These are phyloP conservation scores for Rhizoclosmatium sp. DNA, from an alignment of 192 early-diverging fungal species.

Conservation along the genomic window DNA sequence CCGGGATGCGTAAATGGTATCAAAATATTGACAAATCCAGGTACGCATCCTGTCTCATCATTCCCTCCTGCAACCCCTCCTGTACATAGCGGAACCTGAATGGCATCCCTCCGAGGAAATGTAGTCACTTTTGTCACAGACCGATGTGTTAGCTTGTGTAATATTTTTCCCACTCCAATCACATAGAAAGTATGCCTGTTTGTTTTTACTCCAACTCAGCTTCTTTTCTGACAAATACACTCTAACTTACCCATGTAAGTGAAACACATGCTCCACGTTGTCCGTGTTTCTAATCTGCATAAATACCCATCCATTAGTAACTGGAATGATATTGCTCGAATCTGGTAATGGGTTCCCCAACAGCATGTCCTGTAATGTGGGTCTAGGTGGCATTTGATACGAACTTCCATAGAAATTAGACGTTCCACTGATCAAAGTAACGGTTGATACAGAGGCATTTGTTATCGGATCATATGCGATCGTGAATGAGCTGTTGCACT, in stretches of 20 bases:
- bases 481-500: neutral
- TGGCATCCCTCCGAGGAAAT: constrained; percentile 20
- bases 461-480: neutral
- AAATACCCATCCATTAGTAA: neutral
- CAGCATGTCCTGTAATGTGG: constrained; percentile 7
- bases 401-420: constrained; percentile 4
- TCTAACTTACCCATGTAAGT: constrained; percentile 17
- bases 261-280: constrained; percentile 27
- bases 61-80: constrained; percentile 10
- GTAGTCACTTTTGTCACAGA: neutral
- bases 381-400: constrained; percentile 11
- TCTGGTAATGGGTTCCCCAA: neutral
- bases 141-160: neutral
- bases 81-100: constrained; percentile 27
- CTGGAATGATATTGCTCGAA: neutral
- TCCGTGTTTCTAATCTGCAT: constrained; percentile 3
- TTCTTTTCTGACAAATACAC: neutral
- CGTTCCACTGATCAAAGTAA: neutral
- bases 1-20: constrained; percentile 24
- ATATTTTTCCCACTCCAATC: neutral
- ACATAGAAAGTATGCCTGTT: constrained; percentile 20
- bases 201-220: neutral
- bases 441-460: neutral
- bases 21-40: constrained; percentile 18
- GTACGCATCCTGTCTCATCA: constrained; percentile 15